Conservation (phyloP, 2,329 filamentous ascomycete species). For the Ilyonectria mors-panacis region DNA sequence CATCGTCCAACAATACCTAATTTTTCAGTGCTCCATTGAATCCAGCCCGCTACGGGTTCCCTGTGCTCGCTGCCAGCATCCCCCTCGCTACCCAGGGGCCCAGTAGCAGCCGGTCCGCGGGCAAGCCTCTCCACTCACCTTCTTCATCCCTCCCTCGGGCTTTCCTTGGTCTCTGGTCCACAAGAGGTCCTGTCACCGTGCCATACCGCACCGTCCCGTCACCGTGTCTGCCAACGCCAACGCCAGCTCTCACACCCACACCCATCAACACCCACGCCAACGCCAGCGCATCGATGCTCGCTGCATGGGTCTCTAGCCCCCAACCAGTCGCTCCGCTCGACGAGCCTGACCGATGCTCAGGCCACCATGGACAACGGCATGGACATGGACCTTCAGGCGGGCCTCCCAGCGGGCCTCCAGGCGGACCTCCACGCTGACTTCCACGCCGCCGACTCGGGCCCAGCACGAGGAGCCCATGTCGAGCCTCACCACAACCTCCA, state of each 20-base stretch:
- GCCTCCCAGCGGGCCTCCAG: constrained; percentile 43
- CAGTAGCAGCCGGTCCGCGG: constrained; percentile 28
- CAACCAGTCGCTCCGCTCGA: constrained; percentile 59
- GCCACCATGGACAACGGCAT: constrained; percentile 64
- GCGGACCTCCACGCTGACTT: constrained; percentile 35
- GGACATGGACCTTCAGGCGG: constrained; percentile 52
- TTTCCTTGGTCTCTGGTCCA: constrained; percentile 11
- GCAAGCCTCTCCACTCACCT: constrained; percentile 29
- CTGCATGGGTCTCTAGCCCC: constrained; percentile 61
- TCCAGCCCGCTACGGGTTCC: constrained; percentile 21
- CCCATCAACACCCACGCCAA: constrained; percentile 40
- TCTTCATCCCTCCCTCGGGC: constrained; percentile 16
- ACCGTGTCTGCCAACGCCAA: constrained; percentile 34
- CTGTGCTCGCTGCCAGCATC: constrained; percentile 30
- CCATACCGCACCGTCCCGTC: constrained; percentile 20
- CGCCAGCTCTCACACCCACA: constrained; percentile 53
- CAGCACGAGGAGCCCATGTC: constrained; percentile 40
- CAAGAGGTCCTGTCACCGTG: constrained; percentile 10
- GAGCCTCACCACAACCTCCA: constrained; percentile 43
- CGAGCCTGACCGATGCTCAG: constrained; percentile 61
- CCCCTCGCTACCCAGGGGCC: constrained; percentile 35
- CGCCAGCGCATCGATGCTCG: constrained; percentile 65
- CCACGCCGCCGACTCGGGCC: constrained; percentile 44
- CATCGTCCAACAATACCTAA: constrained; percentile 11
- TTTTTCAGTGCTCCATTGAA: constrained; percentile 13